Evolutionary conservation across 2,329 filamentous ascomycete species (phyloP).

Genomic region (Fusarium chuoi): DNA sequence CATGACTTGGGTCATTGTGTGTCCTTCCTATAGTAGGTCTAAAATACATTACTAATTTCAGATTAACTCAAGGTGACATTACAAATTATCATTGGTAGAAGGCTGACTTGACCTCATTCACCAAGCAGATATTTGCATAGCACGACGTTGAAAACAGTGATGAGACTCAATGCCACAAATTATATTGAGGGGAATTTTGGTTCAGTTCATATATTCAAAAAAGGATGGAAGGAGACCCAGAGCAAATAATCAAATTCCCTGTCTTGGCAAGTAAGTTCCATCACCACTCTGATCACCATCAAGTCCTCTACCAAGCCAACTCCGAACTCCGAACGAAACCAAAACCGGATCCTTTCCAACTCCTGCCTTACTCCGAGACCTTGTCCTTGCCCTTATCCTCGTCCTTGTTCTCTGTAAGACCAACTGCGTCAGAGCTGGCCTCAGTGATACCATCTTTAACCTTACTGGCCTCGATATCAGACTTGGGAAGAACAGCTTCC

Average conservation of each 20-base stretch:
- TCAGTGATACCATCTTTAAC: not conserved
- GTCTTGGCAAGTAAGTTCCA: not conserved
- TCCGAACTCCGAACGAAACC: not conserved
- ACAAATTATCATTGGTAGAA: not conserved
- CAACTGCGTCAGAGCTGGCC: not conserved
- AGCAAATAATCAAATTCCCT: not conserved
- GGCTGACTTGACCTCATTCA: not conserved
- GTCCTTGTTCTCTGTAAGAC: not conserved
- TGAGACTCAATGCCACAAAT: not conserved
- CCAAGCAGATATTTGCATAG: not conserved
- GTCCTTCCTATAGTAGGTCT: not conserved
- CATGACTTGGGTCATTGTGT: not conserved
- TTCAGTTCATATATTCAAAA: not conserved
- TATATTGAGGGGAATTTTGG: rapidly evolving
- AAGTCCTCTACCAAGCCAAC: not conserved
- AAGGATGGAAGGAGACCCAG: too few species aligned
- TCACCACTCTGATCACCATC: too few species aligned
- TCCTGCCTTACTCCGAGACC: not conserved
- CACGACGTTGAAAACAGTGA: not conserved
- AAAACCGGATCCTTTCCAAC: not conserved
- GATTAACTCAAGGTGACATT: too few species aligned
- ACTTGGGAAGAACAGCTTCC: not conserved
- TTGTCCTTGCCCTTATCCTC: not conserved
- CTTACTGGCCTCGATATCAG: not conserved
- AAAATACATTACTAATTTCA: not conserved